A percentile compares a stretch with the other conserved stretches of the same genome.
Evolutionary conservation across 2,329 filamentous ascomycete genomes (phyloP).

Genomic region (Cladosporium sp.): DNA sequence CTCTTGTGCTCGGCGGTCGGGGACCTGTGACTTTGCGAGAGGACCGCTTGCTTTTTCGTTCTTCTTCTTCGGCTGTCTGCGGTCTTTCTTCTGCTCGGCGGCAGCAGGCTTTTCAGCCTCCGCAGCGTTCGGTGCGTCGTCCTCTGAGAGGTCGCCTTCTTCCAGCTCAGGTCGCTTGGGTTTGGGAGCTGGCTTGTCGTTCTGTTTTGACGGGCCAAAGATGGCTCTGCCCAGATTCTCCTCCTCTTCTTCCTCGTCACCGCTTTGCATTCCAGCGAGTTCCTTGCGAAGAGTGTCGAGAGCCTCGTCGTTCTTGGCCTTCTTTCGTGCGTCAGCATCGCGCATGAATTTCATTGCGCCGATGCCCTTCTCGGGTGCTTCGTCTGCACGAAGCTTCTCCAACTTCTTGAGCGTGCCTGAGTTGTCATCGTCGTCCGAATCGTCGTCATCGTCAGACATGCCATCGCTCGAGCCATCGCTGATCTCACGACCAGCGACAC

Average conservation of each 20-base stretch:
- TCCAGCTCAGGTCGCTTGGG: conserved; percentile 59
- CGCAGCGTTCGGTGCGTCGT: conserved; percentile 35
- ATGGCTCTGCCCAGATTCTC: conserved; percentile 68
- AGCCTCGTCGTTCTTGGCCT: conserved; percentile 75
- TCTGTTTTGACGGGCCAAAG: conserved; percentile 59
- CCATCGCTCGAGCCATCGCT: conserved; percentile 56
- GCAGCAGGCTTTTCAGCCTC: conserved; percentile 7
- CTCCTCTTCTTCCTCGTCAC: conserved; percentile 53
- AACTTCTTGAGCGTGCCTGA: conserved; percentile 41
- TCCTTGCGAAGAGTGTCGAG: conserved; percentile 19
- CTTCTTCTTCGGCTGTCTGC: conserved; percentile 34
- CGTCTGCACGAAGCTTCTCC: conserved; percentile 38
- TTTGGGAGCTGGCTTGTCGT: conserved; percentile 35
- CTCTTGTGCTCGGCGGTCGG: conserved; percentile 23
- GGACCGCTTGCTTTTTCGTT: conserved; percentile 27
- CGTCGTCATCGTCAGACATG: conserved; percentile 55
- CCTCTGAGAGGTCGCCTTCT: conserved; percentile 56
- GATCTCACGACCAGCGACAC: conserved; percentile 72
- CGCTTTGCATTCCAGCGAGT: conserved; percentile 52
- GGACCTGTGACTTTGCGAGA: conserved; percentile 26
- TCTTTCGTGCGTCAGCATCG: conserved; percentile 76
- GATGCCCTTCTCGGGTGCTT: conserved; percentile 55
- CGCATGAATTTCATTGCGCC: conserved; percentile 94
- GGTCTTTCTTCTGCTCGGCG: conserved; percentile 21
- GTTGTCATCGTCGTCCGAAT: conserved; percentile 58